Conservation (phyloP, 345 rosid genomes). For the Eucalyptus fibrosa region DNA sequence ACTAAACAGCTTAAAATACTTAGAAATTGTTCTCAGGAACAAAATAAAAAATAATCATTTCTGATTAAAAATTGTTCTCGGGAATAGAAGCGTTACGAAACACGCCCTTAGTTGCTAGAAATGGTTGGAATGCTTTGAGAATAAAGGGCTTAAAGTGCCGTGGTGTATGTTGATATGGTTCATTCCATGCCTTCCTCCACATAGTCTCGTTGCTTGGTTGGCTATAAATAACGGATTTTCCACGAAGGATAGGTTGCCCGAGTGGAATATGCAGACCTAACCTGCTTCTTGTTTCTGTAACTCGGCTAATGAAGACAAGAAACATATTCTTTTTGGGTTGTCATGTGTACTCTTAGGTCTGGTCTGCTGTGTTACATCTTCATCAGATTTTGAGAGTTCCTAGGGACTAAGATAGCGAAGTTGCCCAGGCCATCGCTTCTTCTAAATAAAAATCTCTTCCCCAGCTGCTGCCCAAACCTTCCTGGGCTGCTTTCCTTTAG, state of each 20-base stretch:
- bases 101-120: neutral
- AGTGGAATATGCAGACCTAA: neutral
- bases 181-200: neutral
- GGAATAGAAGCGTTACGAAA: accelerated
- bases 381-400: neutral
- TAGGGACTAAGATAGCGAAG: neutral
- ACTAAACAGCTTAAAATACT: accelerated
- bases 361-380: neutral
- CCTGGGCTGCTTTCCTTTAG: neutral
- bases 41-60: accelerated
- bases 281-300: neutral
- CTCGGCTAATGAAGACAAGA: neutral
- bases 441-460: neutral
- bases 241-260: neutral
- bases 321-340: neutral
- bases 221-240: neutral
- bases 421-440: neutral
- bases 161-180: neutral
- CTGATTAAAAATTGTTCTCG: accelerated
- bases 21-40: no score
- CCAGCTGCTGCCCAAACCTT: neutral
- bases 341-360: neutral
- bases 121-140: neutral
- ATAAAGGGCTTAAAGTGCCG: neutral
- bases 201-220: neutral